phyloP scores from a whole-genome alignment of 164 flowering plant species.

The Buxus sempervirens region DNA sequence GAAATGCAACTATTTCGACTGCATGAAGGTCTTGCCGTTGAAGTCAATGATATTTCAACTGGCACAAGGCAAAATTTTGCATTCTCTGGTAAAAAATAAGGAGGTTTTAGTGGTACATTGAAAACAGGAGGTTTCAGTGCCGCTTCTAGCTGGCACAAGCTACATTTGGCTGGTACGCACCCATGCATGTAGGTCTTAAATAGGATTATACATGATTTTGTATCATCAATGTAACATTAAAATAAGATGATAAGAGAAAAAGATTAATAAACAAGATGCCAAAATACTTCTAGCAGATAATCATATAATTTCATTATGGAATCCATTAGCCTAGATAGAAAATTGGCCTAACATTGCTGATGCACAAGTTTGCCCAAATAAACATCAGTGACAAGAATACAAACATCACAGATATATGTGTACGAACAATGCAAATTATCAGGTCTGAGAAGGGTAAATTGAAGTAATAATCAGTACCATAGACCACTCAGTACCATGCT shows the following conservation, averaged over 20 bases:
- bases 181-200: too few species aligned
- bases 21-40: too few species aligned
- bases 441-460: slow-evolving; percentile 1
- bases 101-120: too few species aligned
- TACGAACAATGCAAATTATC: neutral
- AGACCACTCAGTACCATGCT: slow-evolving; percentile 74
- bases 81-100: too few species aligned
- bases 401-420: neutral
- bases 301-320: neutral
- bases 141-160: too few species aligned
- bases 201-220: neutral
- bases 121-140: too few species aligned
- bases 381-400: too few species aligned
- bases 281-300: neutral
- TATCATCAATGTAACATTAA: neutral
- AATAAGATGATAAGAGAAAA: too few species aligned
- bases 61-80: too few species aligned
- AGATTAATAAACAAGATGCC: neutral
- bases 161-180: too few species aligned
- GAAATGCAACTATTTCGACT: too few species aligned
- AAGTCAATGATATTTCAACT: too few species aligned
- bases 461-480: slow-evolving; percentile 48
- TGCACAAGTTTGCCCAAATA: neutral
- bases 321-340: neutral
- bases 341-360: neutral